Conservation (phyloP, 305 asterid genomes). For the Striga hermonthica region DNA sequence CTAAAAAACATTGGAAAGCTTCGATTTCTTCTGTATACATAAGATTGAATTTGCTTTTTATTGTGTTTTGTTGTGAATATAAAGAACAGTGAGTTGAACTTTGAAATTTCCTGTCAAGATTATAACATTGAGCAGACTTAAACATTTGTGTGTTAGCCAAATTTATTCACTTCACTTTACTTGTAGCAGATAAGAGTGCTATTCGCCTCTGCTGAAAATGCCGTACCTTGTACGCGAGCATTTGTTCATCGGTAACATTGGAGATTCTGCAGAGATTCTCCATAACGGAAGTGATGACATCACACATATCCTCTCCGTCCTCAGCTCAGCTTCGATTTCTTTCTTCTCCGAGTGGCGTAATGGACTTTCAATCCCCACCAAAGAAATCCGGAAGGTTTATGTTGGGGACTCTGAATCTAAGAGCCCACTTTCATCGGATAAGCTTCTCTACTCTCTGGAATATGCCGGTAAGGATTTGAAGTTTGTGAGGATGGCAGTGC, state of each 20-base stretch:
- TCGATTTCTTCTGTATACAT: background rate
- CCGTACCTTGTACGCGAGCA: constrained; percentile 81
- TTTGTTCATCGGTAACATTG: constrained; percentile 77
- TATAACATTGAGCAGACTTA: constrained; percentile 5
- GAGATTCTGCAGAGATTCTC: constrained; percentile 87
- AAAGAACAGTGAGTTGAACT: too few relatives aligned
- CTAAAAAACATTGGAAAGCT: too few relatives aligned
- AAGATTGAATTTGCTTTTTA: constrained; percentile 7
- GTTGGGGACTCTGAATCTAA: constrained; percentile 55
- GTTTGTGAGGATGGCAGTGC: constrained; percentile 86
- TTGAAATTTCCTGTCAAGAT: background rate
- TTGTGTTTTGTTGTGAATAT: background rate
- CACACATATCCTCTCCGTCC: constrained; percentile 77
- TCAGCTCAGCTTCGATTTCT: constrained; percentile 83
- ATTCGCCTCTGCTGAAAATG: constrained; percentile 47
- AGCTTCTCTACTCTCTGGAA: constrained; percentile 73
- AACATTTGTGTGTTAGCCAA: background rate
- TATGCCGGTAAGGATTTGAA: constrained; percentile 91
- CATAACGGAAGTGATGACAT: constrained; percentile 71
- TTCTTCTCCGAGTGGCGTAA: constrained; percentile 93
- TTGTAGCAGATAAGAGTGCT: too few relatives aligned
- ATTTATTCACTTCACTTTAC: background rate
- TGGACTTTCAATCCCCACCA: constrained; percentile 54
- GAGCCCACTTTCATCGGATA: constrained; percentile 61
- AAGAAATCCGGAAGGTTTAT: constrained; percentile 77